A percentile compares a stretch with the other conserved stretches of the same genome.
Evolutionary conservation across 2,329 filamentous ascomycete species (phyloP).

Genomic region (Talaromyces verruculosus): DNA sequence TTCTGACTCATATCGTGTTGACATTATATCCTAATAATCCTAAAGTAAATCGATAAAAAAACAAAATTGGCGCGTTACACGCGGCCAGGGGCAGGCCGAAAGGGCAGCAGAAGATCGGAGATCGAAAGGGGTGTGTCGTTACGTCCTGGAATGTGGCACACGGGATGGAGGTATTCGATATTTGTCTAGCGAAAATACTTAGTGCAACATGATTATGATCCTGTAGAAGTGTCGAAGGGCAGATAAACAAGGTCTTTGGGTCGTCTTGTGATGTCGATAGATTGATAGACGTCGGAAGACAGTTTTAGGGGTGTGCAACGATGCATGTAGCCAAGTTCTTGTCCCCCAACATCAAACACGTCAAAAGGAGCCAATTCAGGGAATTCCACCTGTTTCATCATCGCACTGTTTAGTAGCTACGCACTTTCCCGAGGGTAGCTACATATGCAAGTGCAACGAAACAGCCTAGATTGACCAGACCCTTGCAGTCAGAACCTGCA

Average conservation of each 20-base stretch:
- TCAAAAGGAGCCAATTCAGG: neutral
- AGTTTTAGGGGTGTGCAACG: neutral
- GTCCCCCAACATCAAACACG: neutral
- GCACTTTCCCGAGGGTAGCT: neutral
- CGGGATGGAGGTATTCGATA: neutral
- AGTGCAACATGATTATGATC: neutral
- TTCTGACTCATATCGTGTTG: too few species aligned
- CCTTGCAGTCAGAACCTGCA: neutral
- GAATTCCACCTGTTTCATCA: neutral
- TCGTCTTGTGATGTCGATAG: neutral
- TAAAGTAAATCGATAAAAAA: neutral
- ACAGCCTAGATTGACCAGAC: neutral
- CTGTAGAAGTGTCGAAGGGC: neutral
- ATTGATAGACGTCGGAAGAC: neutral
- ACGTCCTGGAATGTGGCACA: constrained; percentile 11
- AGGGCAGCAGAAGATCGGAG: neutral
- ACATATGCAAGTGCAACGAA: neutral
- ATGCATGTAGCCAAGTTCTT: neutral
- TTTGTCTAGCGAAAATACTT: neutral
- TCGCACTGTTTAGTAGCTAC: neutral
- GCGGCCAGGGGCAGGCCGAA: constrained; percentile 8
- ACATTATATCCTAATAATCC: too few species aligned
- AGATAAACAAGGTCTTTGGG: neutral
- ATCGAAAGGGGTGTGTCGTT: neutral
- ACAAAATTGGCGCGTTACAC: constrained; percentile 1